Conservation (phyloP, 495 filamentous ascomycete species). For the Ramalina peruviana region DNA sequence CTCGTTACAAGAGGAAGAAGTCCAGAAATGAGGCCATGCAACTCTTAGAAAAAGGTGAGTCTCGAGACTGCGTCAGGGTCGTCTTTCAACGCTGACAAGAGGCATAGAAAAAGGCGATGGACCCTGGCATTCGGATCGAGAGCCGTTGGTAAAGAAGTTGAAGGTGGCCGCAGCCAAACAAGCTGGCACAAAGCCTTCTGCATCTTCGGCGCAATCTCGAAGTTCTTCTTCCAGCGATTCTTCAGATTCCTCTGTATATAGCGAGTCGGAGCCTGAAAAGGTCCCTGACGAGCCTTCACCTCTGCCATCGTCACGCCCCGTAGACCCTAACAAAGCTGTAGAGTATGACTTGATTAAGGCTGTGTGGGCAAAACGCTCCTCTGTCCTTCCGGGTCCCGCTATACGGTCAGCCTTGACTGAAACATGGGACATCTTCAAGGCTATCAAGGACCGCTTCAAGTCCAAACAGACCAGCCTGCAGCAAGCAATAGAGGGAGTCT, state of each 20-base stretch:
- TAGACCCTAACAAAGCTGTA: slow-evolving; percentile 37
- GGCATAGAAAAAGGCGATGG: slow-evolving; percentile 16
- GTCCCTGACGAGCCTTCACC: slow-evolving; percentile 35
- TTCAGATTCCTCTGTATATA: slow-evolving; percentile 32
- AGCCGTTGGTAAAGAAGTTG: slow-evolving; percentile 17
- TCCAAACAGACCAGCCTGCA: slow-evolving; percentile 43
- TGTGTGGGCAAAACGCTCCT: slow-evolving; percentile 47
- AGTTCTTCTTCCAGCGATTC: slow-evolving; percentile 14
- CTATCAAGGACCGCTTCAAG: slow-evolving; percentile 49
- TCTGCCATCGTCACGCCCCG: slow-evolving; percentile 36
- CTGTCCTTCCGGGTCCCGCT: slow-evolving; percentile 11
- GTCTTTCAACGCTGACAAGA: slow-evolving; percentile 1
- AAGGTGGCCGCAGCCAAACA: slow-evolving; percentile 9
- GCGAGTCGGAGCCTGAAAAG: slow-evolving; percentile 32
- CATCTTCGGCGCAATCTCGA: slow-evolving; percentile 2
- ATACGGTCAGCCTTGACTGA: slow-evolving; percentile 32
- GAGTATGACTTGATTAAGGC: slow-evolving; percentile 51
- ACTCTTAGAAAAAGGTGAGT: slow-evolving; percentile 13
- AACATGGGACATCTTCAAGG: slow-evolving; percentile 49
- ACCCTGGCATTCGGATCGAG: slow-evolving; percentile 12
- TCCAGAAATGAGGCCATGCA: slow-evolving; percentile 30
- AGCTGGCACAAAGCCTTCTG: slow-evolving; percentile 7
- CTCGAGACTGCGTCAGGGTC: not conserved
- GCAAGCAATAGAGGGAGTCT: slow-evolving; percentile 39
- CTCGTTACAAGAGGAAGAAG: slow-evolving; percentile 26